Base-by-base conservation (phyloP, 768 basidiomycete genomes). In the Russula emetica region DNA sequence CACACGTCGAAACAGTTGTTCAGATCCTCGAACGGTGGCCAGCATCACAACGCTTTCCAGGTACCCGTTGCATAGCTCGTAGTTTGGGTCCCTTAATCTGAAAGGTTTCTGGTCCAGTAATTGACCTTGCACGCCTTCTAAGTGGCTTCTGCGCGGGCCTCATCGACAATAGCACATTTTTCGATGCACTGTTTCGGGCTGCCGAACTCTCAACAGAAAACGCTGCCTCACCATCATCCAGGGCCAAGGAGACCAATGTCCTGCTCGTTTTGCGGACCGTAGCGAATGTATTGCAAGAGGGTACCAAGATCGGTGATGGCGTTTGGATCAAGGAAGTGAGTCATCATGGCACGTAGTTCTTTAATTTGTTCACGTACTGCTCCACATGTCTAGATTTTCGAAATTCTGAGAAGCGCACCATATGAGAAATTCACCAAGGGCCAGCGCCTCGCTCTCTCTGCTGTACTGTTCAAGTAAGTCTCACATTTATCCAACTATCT, bases 381-480 rank as follows among this genome's bases (percentile, higher is more conserved):
- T 36, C 32, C 61, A 56, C 63, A 55, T 63, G 49, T 64, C 56
- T 70, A 92, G 86, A 78, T 91, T 42, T 76, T 92, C 26, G 79
- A 79, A 54, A 75, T 77, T 32, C 69, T 93, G 57, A 70, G 72
- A 30, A 77, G 82, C 49, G 80, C 76, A 7, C 78, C 83, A 1
- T 86, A 85, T 62, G 72, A 76, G 22, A 74, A 77, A 4, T 75
- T 92, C 69, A 83, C 81, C 44, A 94, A 91, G 74, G 76, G 79
- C 4, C 88, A 88, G 55, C 83, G 90, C 34, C 79, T 92, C 4
- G 89, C 92, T 0, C 71, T 94, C 53, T 86, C 90, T 5, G 95
- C 94, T 0, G 76, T 94, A 40, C 74, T 91, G 36, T 86, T 98
- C 76, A 98, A 98, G 96, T 98, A 69, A 70, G 89, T 80, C 34